Evolutionary conservation across 768 basidiomycete species (phyloP).

Genomic region (Leccinum variicolor): DNA sequence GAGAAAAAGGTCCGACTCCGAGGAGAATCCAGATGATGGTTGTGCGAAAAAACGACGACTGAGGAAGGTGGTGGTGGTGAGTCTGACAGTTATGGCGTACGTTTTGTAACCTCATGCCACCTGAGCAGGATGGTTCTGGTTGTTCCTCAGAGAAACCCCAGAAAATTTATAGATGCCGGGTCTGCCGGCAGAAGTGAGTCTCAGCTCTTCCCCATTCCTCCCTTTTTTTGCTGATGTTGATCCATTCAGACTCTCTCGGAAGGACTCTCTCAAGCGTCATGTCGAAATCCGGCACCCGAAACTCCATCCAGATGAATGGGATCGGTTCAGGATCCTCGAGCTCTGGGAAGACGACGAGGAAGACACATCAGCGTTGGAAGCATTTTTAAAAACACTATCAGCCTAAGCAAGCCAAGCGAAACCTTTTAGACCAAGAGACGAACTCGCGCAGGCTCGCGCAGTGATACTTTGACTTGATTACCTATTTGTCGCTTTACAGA

Average conservation of each 20-base stretch:
- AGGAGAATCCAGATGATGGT: too few species aligned
- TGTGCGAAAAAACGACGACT: not conserved
- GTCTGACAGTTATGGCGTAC: not conserved
- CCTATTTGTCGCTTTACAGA: not conserved
- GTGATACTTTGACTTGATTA: not conserved
- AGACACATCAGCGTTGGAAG: not conserved
- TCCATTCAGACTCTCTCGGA: slow-evolving; percentile 4
- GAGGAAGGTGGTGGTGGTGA: not conserved
- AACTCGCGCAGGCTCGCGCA: too few species aligned
- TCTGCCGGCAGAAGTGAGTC: not conserved
- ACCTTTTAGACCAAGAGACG: not conserved
- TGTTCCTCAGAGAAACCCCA: too few species aligned
- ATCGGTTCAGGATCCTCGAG: not conserved
- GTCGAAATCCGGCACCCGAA: not conserved
- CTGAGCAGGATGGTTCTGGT: too few species aligned
- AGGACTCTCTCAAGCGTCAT: slow-evolving; percentile 10
- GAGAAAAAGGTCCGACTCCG: not conserved
- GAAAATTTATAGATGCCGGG: not conserved
- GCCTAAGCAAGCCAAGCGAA: not conserved
- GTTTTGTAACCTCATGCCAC: not conserved
- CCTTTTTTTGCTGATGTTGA: not conserved
- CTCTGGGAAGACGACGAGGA: not conserved
- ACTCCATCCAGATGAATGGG: not conserved
- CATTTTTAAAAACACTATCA: not conserved
- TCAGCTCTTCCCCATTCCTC: not conserved